phyloP scores from a whole-genome alignment of 441 rosid genomes.

The Pelargonium citronellum region DNA sequence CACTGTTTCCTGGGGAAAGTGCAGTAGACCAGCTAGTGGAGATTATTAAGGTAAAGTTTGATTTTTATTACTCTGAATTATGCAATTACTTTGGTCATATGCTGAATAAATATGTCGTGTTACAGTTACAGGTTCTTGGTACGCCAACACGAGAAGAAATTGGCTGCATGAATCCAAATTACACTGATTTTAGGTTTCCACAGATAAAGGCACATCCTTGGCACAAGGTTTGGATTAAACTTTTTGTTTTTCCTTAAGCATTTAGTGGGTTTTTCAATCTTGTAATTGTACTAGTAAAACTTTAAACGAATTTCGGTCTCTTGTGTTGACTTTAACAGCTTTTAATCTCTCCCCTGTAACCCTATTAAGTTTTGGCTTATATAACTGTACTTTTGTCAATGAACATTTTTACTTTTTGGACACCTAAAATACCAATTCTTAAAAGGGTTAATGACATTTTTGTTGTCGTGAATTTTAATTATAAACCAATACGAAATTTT shows the following conservation, averaged over 20 bases:
- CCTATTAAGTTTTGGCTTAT: neutral
- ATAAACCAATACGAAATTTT: neutral
- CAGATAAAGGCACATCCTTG: constrained; percentile 98
- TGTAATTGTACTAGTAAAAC: neutral
- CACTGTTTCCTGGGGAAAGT: constrained; percentile 94
- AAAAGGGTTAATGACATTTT: too few species aligned
- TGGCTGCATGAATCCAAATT: constrained; percentile 96
- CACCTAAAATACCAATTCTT: too few species aligned
- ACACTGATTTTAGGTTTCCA: constrained; percentile 89
- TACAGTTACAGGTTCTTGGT: constrained; percentile 69
- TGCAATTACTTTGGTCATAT: constrained; percentile 9
- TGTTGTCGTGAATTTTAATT: too few species aligned
- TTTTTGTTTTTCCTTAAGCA: neutral
- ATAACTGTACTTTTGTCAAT: too few species aligned
- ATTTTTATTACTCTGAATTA: neutral
- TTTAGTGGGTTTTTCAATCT: neutral
- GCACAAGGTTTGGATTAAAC: constrained; percentile 64
- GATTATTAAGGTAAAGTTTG: constrained; percentile 68
- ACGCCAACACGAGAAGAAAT: constrained; percentile 98
- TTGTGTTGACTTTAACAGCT: neutral
- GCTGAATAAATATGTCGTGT: constrained; percentile 12
- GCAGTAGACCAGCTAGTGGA: constrained; percentile 98
- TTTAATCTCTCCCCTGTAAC: neutral
- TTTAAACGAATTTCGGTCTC: neutral
- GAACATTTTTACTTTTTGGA: too few species aligned